A percentile compares a stretch with the other conserved stretches of the same genome.
These are phyloP conservation scores for Actinomucor elegans DNA, from an alignment of 371 early-diverging fungal genomes.

Conservation along the genomic window DNA sequence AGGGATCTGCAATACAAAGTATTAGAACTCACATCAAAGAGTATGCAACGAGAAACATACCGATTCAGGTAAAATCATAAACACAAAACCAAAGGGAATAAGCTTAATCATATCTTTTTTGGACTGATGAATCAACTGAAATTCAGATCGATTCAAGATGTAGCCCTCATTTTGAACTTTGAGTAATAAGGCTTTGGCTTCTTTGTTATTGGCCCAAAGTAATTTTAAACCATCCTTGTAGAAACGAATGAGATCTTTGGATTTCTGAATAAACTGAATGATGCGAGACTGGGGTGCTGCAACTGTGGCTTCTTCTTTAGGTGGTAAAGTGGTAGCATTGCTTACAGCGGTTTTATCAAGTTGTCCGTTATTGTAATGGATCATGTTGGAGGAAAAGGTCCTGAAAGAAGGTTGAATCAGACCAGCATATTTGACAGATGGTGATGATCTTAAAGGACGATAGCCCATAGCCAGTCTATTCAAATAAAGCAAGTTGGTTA, in stretches of 20 bases:
- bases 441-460: background rate
- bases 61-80: slow-evolving; percentile 60
- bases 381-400: slow-evolving; percentile 5
- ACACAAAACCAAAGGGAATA: slow-evolving; percentile 60
- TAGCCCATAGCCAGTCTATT: slow-evolving; percentile 1
- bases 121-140: slow-evolving; percentile 50
- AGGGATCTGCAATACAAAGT: slow-evolving; percentile 45
- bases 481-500: too few relatives aligned
- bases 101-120: slow-evolving; percentile 56
- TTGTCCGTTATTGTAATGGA: background rate
- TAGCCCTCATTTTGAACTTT: slow-evolving; percentile 44
- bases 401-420: slow-evolving; percentile 2
- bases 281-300: slow-evolving; percentile 14
- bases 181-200: slow-evolving; percentile 29
- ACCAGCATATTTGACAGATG: background rate
- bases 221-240: slow-evolving; percentile 64
- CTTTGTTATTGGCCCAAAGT: slow-evolving; percentile 58
- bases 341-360: background rate
- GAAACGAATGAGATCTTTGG: slow-evolving; percentile 43
- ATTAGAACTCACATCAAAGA: background rate
- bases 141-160: slow-evolving; percentile 48
- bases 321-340: background rate
- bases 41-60: slow-evolving; percentile 21
- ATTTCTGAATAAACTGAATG: slow-evolving; percentile 32
- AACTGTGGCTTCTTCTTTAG: background rate